A percentile compares a stretch with the other conserved stretches of the same genome.
phyloP scores from a whole-genome alignment of 2,329 filamentous ascomycete species.

The Epicoccum sorghinum region DNA sequence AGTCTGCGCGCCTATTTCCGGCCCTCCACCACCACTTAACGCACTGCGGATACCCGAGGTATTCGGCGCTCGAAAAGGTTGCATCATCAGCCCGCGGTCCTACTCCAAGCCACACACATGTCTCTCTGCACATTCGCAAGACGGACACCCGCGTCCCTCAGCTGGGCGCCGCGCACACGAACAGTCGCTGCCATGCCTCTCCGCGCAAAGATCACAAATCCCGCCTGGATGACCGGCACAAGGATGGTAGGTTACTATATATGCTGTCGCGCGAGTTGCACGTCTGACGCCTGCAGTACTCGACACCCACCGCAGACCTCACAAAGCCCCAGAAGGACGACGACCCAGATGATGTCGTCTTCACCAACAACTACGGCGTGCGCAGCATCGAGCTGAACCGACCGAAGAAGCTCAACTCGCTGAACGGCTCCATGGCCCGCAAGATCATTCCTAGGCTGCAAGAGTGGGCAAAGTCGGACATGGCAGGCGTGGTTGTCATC shows the following conservation, averaged over 20 bases:
- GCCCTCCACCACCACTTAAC: not conserved
- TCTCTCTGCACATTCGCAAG: slow-evolving; percentile 52
- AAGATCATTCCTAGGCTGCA: slow-evolving; percentile 89
- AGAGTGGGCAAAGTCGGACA: slow-evolving; percentile 93
- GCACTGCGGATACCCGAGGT: slow-evolving; percentile 48
- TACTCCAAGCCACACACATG: slow-evolving; percentile 45
- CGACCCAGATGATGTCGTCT: slow-evolving; percentile 88
- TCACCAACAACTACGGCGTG: slow-evolving; percentile 85
- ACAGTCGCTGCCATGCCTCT: slow-evolving; percentile 70
- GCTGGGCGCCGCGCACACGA: slow-evolving; percentile 43
- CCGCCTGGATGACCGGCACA: slow-evolving; percentile 58
- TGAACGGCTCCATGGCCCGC: slow-evolving; percentile 91
- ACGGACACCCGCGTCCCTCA: slow-evolving; percentile 49
- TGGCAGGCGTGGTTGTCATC: slow-evolving; percentile 91
- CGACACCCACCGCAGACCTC: slow-evolving; percentile 41
- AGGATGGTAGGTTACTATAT: slow-evolving; percentile 54
- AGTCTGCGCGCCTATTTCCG: slow-evolving; percentile 3
- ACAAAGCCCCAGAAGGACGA: slow-evolving; percentile 68
- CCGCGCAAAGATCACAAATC: slow-evolving; percentile 73
- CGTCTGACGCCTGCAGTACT: slow-evolving; percentile 39
- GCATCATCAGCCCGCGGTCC: slow-evolving; percentile 29
- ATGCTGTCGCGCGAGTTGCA: not conserved
- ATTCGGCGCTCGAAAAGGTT: slow-evolving; percentile 38
- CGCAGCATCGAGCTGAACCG: slow-evolving; percentile 94
- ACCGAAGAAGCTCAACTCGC: slow-evolving; percentile 86